Conservation (phyloP, 2,329 filamentous ascomycete species). For the Paraconiothyrium brasiliense region DNA sequence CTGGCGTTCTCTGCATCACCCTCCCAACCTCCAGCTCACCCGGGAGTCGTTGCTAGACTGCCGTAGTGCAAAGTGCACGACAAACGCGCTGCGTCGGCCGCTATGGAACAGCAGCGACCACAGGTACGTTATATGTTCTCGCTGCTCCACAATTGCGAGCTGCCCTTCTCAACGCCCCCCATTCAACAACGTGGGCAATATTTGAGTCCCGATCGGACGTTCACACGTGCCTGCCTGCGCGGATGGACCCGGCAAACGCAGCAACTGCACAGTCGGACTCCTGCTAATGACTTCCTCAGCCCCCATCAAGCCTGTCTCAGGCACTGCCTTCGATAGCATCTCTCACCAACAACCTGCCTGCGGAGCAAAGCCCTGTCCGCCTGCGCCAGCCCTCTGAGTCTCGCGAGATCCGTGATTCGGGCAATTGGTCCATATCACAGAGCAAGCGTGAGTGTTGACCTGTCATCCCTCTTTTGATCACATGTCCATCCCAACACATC, state of each 20-base stretch:
- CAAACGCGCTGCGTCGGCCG: slow-evolving; percentile 19
- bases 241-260: neutral
- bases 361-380: slow-evolving; percentile 46
- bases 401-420: slow-evolving; percentile 65
- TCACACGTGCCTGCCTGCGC: neutral
- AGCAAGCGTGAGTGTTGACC: slow-evolving; percentile 59
- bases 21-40: slow-evolving; percentile 21
- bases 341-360: slow-evolving; percentile 45
- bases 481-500: slow-evolving; percentile 2
- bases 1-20: slow-evolving; percentile 39
- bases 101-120: slow-evolving; percentile 46
- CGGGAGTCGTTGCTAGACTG: slow-evolving; percentile 20
- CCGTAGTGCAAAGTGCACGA: slow-evolving; percentile 28
- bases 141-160: neutral
- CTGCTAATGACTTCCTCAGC: slow-evolving; percentile 13
- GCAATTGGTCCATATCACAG: slow-evolving; percentile 68
- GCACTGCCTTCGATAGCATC: slow-evolving; percentile 51
- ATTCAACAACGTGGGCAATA: neutral
- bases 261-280: neutral
- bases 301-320: slow-evolving; percentile 38
- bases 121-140: slow-evolving; percentile 15
- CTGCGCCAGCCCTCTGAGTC: slow-evolving; percentile 51
- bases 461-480: slow-evolving; percentile 11
- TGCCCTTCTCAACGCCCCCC: neutral
- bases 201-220: neutral